phyloP scores from a whole-genome alignment of 2,329 filamentous ascomycete species.

The Fusarium circinatum region DNA sequence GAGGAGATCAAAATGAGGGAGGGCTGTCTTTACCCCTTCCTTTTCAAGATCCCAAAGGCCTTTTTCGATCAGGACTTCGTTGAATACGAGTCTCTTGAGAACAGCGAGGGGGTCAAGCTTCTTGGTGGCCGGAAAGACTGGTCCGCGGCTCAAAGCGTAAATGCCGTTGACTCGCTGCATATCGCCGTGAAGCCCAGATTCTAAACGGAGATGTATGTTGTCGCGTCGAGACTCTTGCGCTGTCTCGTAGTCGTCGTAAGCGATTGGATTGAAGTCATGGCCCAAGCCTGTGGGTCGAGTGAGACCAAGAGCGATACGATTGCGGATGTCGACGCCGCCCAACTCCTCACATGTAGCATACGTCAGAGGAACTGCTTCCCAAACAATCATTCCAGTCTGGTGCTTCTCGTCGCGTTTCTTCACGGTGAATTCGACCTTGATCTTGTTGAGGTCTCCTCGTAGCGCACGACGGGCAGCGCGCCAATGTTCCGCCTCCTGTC shows the following conservation, averaged over 20 bases:
- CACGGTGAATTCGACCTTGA: not conserved
- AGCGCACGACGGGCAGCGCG: not conserved
- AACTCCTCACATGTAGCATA: accelerated
- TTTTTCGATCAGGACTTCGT: not conserved
- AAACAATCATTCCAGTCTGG: not conserved
- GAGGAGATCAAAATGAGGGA: not conserved
- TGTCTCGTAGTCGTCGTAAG: not conserved
- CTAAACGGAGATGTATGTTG: not conserved
- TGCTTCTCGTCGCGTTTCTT: accelerated
- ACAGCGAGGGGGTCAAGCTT: accelerated
- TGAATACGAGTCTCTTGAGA: not conserved
- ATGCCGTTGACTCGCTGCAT: not conserved
- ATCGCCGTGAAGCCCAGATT: not conserved
- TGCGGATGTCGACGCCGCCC: not conserved
- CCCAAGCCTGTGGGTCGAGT: not conserved
- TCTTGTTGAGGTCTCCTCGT: not conserved
- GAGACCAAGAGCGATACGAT: not conserved
- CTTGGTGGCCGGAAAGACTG: accelerated
- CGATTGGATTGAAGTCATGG: not conserved
- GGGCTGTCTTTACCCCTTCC: accelerated
- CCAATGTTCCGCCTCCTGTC: not conserved
- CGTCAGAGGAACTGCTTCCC: not conserved
- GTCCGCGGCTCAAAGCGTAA: not conserved
- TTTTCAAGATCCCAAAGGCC: not conserved
- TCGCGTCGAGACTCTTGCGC: accelerated